Evolutionary conservation across 1,284 basidiomycete genomes (phyloP).

Genomic region (Porphyrellus sp.): DNA sequence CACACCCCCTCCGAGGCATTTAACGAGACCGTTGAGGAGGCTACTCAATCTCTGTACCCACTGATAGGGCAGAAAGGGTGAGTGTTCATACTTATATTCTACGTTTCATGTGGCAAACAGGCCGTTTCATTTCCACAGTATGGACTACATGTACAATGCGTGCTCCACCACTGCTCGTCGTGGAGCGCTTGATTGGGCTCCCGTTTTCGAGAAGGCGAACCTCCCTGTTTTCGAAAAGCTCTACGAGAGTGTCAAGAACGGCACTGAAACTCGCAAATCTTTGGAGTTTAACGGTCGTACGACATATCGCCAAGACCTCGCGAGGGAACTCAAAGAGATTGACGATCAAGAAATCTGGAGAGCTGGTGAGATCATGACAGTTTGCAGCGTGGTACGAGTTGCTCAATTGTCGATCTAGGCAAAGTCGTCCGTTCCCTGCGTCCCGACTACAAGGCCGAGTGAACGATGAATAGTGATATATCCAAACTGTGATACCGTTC

Average conservation of each 20-base stretch:
- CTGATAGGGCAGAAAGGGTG: conserved; percentile 93
- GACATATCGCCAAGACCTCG: conserved; percentile 93
- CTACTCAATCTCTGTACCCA: conserved; percentile 97
- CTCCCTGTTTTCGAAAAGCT: conserved; percentile 91
- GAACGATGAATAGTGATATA: conserved; percentile 7
- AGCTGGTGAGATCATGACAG: conserved; percentile 57
- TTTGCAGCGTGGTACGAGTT: not conserved
- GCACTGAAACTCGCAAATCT: conserved; percentile 94
- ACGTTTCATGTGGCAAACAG: not conserved
- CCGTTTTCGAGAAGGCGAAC: conserved; percentile 93
- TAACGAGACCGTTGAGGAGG: conserved; percentile 99
- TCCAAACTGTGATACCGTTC: conserved; percentile 12
- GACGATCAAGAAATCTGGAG: conserved; percentile 98
- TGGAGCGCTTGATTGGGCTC: conserved; percentile 99
- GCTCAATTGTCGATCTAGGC: conserved; percentile 41
- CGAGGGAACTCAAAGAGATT: conserved; percentile 93
- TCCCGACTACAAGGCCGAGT: conserved; percentile 71
- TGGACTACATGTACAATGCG: conserved; percentile 99
- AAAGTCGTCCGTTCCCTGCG: conserved; percentile 76
- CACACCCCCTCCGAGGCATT: conserved; percentile 98
- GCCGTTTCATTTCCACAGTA: conserved; percentile 46
- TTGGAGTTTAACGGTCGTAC: conserved; percentile 93
- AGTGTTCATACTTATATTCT: conserved; percentile 21
- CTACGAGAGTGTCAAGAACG: conserved; percentile 92
- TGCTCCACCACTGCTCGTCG: conserved; percentile 99